A percentile compares a stretch with the other conserved stretches of the same genome.
phyloP scores from a whole-genome alignment of 306 rosid genomes.

The Quercus parvula region DNA sequence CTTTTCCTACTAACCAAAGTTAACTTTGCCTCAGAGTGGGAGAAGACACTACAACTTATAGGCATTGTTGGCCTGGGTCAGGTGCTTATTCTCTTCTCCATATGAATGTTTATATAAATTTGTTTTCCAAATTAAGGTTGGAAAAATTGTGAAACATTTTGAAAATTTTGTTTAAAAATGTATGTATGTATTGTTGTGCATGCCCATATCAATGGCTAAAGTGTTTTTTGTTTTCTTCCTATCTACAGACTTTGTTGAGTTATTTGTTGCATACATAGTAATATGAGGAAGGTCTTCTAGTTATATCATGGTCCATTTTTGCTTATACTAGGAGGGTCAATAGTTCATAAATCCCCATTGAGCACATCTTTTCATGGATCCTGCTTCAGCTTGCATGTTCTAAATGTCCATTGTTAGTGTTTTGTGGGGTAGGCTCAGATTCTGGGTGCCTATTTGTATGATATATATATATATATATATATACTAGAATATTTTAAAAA shows the following conservation, averaged over 20 bases:
- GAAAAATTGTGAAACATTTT: neutral
- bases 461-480: neutral
- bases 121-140: neutral
- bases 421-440: neutral
- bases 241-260: neutral
- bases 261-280: neutral
- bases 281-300: neutral
- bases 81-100: slow-evolving; percentile 46
- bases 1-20: slow-evolving; percentile 28
- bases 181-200: neutral
- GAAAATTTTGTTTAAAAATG: neutral
- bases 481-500: too few species aligned
- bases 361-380: neutral
- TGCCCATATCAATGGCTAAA: neutral
- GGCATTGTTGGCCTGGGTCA: slow-evolving; percentile 66
- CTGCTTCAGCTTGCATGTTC: neutral
- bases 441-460: neutral
- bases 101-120: slow-evolving; percentile 16
- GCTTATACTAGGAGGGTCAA: neutral
- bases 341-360: neutral
- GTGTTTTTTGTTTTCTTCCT: neutral
- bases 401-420: neutral
- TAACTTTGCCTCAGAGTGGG: slow-evolving; percentile 72
- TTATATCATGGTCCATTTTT: neutral
- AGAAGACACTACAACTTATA: slow-evolving; percentile 76